Base-by-base conservation (phyloP, 1,284 basidiomycete species). In the Pseudozyma sp. region DNA sequence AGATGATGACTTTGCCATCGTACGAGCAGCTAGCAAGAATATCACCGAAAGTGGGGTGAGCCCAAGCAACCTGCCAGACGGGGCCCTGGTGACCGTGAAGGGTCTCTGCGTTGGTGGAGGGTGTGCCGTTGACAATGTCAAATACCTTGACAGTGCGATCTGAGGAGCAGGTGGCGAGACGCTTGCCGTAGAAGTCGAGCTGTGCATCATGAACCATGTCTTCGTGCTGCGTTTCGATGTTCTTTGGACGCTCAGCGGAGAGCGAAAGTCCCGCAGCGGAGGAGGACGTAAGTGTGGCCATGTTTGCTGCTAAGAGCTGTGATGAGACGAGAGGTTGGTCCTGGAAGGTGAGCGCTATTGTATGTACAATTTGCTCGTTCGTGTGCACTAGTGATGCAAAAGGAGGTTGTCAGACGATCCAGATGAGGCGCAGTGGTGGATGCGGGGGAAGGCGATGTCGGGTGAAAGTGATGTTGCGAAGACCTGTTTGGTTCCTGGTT, bases 1-100 rank as follows among this genome's bases (percentile, higher is more conserved):
- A 99, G 77, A 99, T 96, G 86, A 98, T 90, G 48, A 98, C 96
- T 82, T 97, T 94, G 56, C 96, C 96, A 80, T 99, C 96, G 86
- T 98, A 99, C 5, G 95, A 97, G 85, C 94, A 97, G 39, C 94
- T 96, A 18, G 96, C 96, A 53, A 99, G 90, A 82, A 99, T 97
- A 73, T 93, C 91, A 1, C 96, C 96, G 79, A 94, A 83, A 13
- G 82, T 83, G 95, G 97, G 96, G 83, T 99, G 95, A 8, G 93
- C 96, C 97, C 96, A 99, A n/a, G 95, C 90, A 52, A 99, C 91
- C 85, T 97, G 95, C 95, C 96, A 98, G 40, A 99, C 94, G 4
- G 96, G 96, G 16, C 95, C 95, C 13, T 94, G 94, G 86, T 98
- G 97, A 47, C 78, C 82, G 13, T 72, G 59, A 9, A 83, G 73